A percentile compares a stretch with the other conserved stretches of the same genome.
Evolutionary conservation across 768 basidiomycete genomes (phyloP).

Genomic region (Mycena leptocephala): DNA sequence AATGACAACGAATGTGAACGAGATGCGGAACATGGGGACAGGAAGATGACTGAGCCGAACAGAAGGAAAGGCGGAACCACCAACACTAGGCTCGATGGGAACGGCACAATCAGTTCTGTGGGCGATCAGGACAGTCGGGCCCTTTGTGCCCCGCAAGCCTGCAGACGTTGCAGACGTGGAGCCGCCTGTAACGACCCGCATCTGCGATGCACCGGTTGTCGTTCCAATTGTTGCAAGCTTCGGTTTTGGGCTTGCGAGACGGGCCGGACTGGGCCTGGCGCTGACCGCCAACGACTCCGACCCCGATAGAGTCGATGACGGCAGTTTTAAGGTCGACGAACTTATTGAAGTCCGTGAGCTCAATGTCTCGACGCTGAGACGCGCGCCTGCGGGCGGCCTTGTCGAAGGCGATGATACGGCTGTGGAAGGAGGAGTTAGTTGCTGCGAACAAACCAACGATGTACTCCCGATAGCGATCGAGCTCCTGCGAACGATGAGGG

Average conservation of each 20-base stretch:
- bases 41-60: background rate
- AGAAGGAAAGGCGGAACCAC: background rate
- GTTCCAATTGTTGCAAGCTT: slow-evolving; percentile 28
- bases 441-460: too few relatives aligned
- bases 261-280: background rate
- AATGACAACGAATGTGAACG: background rate
- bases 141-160: slow-evolving; percentile 10
- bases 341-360: too few relatives aligned
- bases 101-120: background rate
- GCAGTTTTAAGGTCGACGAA: too few relatives aligned
- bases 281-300: background rate
- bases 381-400: too few relatives aligned
- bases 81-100: background rate
- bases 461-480: too few relatives aligned
- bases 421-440: too few relatives aligned
- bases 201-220: background rate
- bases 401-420: too few relatives aligned
- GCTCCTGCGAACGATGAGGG: too few relatives aligned
- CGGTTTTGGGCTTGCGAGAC: background rate
- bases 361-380: too few relatives aligned
- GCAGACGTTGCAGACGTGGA: slow-evolving; percentile 20
- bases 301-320: slow-evolving; percentile 22
- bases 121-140: slow-evolving; percentile 1
- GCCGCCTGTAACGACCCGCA: background rate
- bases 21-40: background rate